A percentile compares a stretch with the other conserved stretches of the same genome.
These are phyloP conservation scores for Plasmodium fragile DNA, from an alignment of 169 alveolate species.

Conservation along the genomic window DNA sequence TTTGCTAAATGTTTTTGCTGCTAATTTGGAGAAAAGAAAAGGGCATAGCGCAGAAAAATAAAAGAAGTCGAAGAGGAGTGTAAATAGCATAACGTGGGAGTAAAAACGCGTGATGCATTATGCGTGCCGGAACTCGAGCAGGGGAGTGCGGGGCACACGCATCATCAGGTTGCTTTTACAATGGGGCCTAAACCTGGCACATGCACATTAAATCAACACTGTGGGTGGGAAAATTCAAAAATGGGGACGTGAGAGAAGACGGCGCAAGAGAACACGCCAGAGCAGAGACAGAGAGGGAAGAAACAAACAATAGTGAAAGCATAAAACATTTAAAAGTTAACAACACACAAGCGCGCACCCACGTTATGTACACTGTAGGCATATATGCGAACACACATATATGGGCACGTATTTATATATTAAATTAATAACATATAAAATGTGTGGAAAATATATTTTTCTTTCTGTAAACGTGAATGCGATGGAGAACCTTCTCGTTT, in stretches of 20 bases:
- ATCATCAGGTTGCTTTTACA: conserved; percentile 9
- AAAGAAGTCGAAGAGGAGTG: not conserved
- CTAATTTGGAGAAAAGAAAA: not conserved
- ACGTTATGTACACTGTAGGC: conserved; percentile 3
- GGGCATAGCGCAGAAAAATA: not conserved
- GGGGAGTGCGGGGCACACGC: not conserved
- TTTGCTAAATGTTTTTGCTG: not conserved
- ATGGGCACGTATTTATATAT: conserved; percentile 6
- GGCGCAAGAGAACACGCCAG: not conserved
- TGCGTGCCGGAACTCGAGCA: not conserved
- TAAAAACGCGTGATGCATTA: not conserved
- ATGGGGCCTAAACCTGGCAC: conserved; percentile 32
- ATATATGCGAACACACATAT: not conserved
- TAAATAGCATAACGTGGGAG: not conserved
- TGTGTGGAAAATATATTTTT: conserved; percentile 15
- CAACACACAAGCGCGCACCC: not conserved
- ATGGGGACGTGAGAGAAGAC: not conserved
- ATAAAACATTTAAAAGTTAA: conserved; percentile 11
- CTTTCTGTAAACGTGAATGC: conserved; percentile 11
- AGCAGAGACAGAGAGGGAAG: conserved; percentile 1
- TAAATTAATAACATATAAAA: conserved; percentile 36
- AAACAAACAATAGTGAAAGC: conserved; percentile 23
- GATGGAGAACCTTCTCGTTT: conserved; percentile 47
- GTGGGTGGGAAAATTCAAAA: conserved; percentile 40
- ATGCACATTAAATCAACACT: conserved; percentile 33